Conservation (phyloP, 169 alveolate genomes). For the Plasmodium inui region DNA sequence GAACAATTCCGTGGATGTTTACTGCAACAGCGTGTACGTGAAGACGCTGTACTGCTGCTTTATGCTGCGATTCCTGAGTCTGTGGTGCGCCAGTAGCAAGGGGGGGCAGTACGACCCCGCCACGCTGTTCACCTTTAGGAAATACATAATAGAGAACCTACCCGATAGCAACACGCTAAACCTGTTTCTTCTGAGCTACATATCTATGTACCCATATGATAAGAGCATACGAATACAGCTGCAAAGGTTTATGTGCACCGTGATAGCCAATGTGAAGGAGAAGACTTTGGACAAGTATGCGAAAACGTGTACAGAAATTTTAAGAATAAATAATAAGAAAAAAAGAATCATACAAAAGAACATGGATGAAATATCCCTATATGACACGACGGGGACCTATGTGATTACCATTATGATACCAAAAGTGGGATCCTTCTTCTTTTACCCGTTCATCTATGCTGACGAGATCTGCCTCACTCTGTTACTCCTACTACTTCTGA, state of each 20-base stretch:
- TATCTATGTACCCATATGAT: constrained; percentile 76
- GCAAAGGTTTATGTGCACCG: constrained; percentile 29
- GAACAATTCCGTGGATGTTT: constrained; percentile 20
- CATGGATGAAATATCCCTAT: constrained; percentile 48
- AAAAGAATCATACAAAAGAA: constrained; percentile 64
- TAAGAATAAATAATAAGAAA: constrained; percentile 74
- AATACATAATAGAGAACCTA: constrained; percentile 30
- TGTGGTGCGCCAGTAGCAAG: constrained; percentile 14
- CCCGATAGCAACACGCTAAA: constrained; percentile 5
- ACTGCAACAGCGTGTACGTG: constrained; percentile 58
- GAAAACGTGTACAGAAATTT: constrained; percentile 38
- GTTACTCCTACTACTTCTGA: constrained; percentile 28
- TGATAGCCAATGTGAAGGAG: constrained; percentile 14
- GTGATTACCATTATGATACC: constrained; percentile 55
- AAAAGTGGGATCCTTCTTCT: constrained; percentile 49
- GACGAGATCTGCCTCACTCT: constrained; percentile 66
- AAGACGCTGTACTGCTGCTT: constrained; percentile 71
- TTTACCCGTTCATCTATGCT: constrained; percentile 69
- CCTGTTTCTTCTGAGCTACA: constrained; percentile 71
- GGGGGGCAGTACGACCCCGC: constrained; percentile 11
- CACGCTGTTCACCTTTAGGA: constrained; percentile 10
- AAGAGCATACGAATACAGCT: constrained; percentile 61
- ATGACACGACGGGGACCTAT: constrained; percentile 58
- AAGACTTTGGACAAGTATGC: constrained; percentile 35
- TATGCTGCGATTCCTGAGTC: constrained; percentile 28